Evolutionary conservation across 2,329 filamentous ascomycete species (phyloP).

Genomic region (Fusarium sp.): DNA sequence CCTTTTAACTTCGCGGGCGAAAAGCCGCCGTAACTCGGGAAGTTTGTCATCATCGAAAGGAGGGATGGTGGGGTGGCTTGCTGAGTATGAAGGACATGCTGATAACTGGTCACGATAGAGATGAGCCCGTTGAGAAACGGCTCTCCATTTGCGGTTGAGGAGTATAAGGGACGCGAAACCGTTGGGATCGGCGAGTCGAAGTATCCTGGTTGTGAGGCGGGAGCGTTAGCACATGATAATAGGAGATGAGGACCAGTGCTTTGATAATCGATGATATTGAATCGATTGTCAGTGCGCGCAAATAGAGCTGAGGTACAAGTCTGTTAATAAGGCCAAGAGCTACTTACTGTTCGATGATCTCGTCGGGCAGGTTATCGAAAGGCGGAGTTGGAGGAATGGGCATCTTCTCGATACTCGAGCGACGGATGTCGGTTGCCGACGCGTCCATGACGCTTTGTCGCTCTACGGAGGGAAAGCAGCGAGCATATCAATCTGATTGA

Average conservation of each 20-base stretch:
- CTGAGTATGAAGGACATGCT: slow-evolving; percentile 68
- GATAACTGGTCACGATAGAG: slow-evolving; percentile 72
- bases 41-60: slow-evolving; percentile 62
- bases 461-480: slow-evolving; percentile 34
- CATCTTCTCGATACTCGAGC: slow-evolving; percentile 51
- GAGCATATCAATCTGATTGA: slow-evolving; percentile 39
- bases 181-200: slow-evolving; percentile 68
- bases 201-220: slow-evolving; percentile 61
- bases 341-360: slow-evolving; percentile 76
- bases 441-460: slow-evolving; percentile 49
- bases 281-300: background rate
- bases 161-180: slow-evolving; percentile 74
- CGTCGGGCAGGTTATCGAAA: slow-evolving; percentile 70
- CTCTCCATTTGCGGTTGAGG: slow-evolving; percentile 73
- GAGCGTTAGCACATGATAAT: slow-evolving; percentile 31
- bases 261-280: background rate
- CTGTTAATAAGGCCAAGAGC: background rate
- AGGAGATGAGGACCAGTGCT: background rate
- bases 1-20: slow-evolving; percentile 77
- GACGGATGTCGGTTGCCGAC: slow-evolving; percentile 44
- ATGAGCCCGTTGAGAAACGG: slow-evolving; percentile 70
- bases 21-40: slow-evolving; percentile 70
- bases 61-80: slow-evolving; percentile 58
- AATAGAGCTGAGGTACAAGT: background rate
- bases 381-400: slow-evolving; percentile 49